Base-by-base conservation (phyloP, 192 early-diverging fungal species). In the Linnemannia zychae region DNA sequence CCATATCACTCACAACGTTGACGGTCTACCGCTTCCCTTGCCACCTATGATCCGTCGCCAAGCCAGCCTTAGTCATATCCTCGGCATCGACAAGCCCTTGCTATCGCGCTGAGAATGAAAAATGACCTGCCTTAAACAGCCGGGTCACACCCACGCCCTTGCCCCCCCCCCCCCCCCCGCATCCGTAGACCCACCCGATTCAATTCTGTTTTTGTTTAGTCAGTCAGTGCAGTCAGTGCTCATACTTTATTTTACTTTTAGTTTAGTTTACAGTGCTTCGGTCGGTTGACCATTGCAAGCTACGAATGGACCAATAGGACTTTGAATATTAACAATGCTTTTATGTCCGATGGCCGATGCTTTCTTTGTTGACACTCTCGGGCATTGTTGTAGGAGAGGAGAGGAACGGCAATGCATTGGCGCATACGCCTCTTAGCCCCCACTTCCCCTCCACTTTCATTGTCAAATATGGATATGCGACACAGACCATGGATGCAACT, bases 1-100 rank as follows among this genome's bases (percentile, higher is more conserved):
- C 24, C 75, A 75, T n/a, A 63, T 81, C 67, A 81, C 20, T 4
- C 24, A 74, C 28, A 81, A 75, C 20, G 40, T 71, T 11, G 74
- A 81, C 44, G 79, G 68, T 3, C 13, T 75, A 34, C 79, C 73
- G 4, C 67, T 75, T n/a, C 69, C 80, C 3, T 67, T 44, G n/a
- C 67, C 68, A 36, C 15, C 48, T 7, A n/a, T 75, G 18, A n/a
- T n/a, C n/a, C 66, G 68, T 67, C 74, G 68, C 49, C 65, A 57
- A 13, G n/a, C 73, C 11, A 81, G 74, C 28, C 22, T 81, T 0
- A 36, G 50, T 9, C 80, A 81, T 34, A 72, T 78, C 52, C 40
- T 78, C 52, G 53, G 53, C 18, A 28, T 77, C 44, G 68, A 70
- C 37, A 77, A 77, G 47, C 60, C 36, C 7, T 37, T 70, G 2